Percentiles rank a stretch among this genome's conserved stretches.
Conservation (phyloP, 176 grass and related monocot species). For the Leersia perrieri region DNA sequence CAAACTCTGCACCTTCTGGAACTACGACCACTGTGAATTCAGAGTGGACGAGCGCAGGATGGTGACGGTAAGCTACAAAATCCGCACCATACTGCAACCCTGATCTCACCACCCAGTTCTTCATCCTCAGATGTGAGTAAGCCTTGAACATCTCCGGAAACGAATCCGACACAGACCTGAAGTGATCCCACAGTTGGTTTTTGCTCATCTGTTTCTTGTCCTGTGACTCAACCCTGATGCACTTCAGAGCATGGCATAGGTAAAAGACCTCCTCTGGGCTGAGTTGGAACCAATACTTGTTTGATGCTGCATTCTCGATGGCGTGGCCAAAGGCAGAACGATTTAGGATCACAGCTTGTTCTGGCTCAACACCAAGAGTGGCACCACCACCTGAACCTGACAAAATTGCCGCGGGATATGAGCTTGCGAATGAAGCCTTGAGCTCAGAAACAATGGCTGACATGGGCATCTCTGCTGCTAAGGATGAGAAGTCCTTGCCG, state of each 20-base stretch:
- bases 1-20: conserved; percentile 14
- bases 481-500: conserved; percentile 39
- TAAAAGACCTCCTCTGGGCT: conserved; percentile 70
- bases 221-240: conserved; percentile 28
- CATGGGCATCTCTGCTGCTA: conserved; percentile 50
- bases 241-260: conserved; percentile 38
- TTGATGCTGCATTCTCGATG: conserved; percentile 3
- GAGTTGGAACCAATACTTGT: conserved; percentile 46
- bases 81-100: conserved; percentile 63
- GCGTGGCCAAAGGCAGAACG: conserved; percentile 35
- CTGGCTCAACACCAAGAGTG: not conserved
- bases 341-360: conserved; percentile 31
- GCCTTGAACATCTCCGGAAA: conserved; percentile 66
- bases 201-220: not conserved
- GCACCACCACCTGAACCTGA: not conserved
- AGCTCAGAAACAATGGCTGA: conserved; percentile 45
- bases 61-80: conserved; percentile 77
- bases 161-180: conserved; percentile 23
- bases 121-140: conserved; percentile 53
- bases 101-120: conserved; percentile 65
- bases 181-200: conserved; percentile 45
- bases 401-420: not conserved
- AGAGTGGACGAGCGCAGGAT: conserved; percentile 64
- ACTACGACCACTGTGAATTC: conserved; percentile 67
- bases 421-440: conserved; percentile 17